phyloP scores from a whole-genome alignment of 1,139 yeast genomes.

The Scheffersomyces segobiensis region DNA sequence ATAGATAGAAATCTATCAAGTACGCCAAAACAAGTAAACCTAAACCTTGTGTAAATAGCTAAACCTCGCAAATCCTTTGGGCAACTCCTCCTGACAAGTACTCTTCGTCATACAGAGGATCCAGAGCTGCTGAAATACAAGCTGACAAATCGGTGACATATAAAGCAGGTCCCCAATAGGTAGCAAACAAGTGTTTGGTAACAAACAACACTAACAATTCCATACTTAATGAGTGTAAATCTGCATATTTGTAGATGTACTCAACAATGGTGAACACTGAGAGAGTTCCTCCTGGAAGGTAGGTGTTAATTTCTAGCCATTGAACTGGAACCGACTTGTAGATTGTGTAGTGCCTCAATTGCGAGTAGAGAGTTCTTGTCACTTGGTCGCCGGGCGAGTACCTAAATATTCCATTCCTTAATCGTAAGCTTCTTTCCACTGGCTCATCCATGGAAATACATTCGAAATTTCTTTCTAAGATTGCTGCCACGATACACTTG shows the following conservation, averaged over 20 bases:
- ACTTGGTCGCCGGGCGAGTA: conserved; percentile 2
- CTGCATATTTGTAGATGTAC: conserved; percentile 5
- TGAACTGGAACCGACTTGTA: conserved; percentile 1
- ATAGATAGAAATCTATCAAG: neutral
- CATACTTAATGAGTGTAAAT: conserved; percentile 6
- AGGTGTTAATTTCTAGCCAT: conserved; percentile 1
- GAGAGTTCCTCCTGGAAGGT: conserved; percentile 6
- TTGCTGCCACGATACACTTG: neutral
- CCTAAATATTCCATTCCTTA: conserved; percentile 3
- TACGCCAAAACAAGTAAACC: neutral
- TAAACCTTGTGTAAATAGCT: neutral
- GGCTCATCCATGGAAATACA: neutral
- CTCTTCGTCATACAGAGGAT: conserved; percentile 4
- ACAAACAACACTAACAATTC: conserved; percentile 5
- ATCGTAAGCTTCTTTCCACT: neutral
- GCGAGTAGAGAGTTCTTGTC: neutral
- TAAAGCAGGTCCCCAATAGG: conserved; percentile 9
- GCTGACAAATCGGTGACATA: conserved; percentile 7
- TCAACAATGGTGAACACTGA: conserved; percentile 2
- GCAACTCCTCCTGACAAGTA: conserved; percentile 1
- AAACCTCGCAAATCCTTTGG: neutral
- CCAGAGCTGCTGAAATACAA: conserved; percentile 7
- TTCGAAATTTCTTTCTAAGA: neutral
- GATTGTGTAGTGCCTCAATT: neutral
- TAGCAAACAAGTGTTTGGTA: conserved; percentile 5